Conservation (phyloP, 1,284 basidiomycete species). For the Microbotryomycetes sp. region DNA sequence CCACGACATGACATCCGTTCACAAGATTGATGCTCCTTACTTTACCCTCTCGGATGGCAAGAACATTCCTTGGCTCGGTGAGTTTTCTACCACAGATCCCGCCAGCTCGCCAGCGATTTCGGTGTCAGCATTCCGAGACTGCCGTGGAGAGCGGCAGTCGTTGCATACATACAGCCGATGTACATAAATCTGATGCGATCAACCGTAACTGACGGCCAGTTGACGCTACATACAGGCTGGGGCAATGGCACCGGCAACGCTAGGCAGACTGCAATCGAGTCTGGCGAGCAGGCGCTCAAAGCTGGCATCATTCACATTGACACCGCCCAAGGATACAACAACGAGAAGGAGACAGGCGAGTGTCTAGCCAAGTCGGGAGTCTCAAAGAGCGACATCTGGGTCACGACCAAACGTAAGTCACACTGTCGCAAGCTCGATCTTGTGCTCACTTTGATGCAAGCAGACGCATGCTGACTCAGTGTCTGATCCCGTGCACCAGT, state of each 20-base stretch:
- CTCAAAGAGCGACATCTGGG: constrained; percentile 12
- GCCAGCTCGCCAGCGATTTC: too few relatives aligned
- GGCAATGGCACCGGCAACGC: constrained; percentile 33
- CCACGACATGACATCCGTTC: neutral
- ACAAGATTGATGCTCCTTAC: neutral
- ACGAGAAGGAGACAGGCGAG: constrained; percentile 29
- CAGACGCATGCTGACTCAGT: neutral
- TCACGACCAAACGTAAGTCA: constrained; percentile 32
- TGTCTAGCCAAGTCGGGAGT: constrained; percentile 22
- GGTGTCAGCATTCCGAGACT: too few relatives aligned
- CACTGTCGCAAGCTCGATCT: constrained; percentile 1
- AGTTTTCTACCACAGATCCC: too few relatives aligned
- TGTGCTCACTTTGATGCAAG: neutral
- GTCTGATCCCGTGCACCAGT: constrained; percentile 1
- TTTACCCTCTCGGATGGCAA: neutral
- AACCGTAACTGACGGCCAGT: too few relatives aligned
- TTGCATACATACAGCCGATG: too few relatives aligned
- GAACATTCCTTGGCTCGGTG: constrained; percentile 13
- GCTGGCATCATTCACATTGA: constrained; percentile 32
- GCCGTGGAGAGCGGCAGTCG: too few relatives aligned
- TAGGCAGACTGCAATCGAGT: constrained; percentile 20
- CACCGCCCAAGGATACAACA: constrained; percentile 34
- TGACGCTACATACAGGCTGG: neutral
- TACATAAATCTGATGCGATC: too few relatives aligned
- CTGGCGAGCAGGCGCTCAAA: constrained; percentile 23